These are phyloP conservation scores for Clarkia xantiana DNA, from an alignment of 345 rosid species.

Conservation along the genomic window DNA sequence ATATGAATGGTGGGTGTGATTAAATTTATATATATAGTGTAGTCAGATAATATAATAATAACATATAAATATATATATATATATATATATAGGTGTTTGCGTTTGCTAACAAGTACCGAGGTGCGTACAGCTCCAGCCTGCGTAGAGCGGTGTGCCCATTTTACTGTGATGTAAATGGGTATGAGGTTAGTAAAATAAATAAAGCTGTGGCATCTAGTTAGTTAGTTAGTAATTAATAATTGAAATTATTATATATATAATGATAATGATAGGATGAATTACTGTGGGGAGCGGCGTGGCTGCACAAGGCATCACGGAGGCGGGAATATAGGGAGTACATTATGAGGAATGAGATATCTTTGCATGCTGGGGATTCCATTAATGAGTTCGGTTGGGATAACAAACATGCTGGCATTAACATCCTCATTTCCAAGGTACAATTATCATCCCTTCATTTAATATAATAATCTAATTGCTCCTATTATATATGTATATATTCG, in stretches of 20 bases:
- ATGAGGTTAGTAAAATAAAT: slow-evolving; percentile 41
- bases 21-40: no score
- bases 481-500: no score
- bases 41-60: no score
- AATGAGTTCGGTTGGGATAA: slow-evolving; percentile 97
- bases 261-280: slow-evolving; percentile 75
- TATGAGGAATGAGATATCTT: slow-evolving; percentile 59
- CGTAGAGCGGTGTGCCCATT: slow-evolving; percentile 76
- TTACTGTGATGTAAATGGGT: slow-evolving; percentile 90
- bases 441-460: neutral
- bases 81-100: slow-evolving; percentile 48
- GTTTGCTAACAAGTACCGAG: slow-evolving; percentile 78
- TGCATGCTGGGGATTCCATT: slow-evolving; percentile 79
- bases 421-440: slow-evolving; percentile 80
- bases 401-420: slow-evolving; percentile 87
- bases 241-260: no score
- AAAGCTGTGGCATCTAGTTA: no score
- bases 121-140: slow-evolving; percentile 68
- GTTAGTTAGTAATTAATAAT: no score
- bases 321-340: slow-evolving; percentile 63
- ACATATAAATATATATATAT: no score
- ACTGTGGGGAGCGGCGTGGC: slow-evolving; percentile 95
- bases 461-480: no score
- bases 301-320: slow-evolving; percentile 77
- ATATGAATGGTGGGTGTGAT: no score